A percentile compares a stretch with the other conserved stretches of the same genome.
Evolutionary conservation across 2,329 filamentous ascomycete genomes (phyloP).

Genomic region (Penicillium fuscoglaucum): DNA sequence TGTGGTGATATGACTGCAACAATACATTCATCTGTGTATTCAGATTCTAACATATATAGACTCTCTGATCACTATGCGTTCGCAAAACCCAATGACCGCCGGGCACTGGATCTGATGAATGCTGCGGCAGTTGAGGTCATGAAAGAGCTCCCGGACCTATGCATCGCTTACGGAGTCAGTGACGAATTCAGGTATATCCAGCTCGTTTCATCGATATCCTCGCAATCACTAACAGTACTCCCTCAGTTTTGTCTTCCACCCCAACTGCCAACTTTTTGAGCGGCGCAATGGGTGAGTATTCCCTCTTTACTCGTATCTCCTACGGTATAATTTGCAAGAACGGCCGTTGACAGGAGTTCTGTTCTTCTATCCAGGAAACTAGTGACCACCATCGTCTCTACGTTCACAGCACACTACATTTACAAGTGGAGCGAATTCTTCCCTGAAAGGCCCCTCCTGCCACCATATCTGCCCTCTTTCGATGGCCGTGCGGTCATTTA

Average conservation of each 20-base stretch:
- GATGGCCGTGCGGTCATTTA: conserved; percentile 91
- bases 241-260: conserved; percentile 81
- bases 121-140: conserved; percentile 82
- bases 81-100: conserved; percentile 85
- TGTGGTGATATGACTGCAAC: not conserved
- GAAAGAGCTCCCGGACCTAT: conserved; percentile 78
- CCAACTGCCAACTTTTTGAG: conserved; percentile 79
- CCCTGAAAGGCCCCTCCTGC: conserved; percentile 65
- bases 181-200: conserved; percentile 71
- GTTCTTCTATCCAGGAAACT: conserved; percentile 66
- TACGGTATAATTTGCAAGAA: not conserved
- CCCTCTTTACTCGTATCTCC: not conserved
- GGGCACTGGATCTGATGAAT: conserved; percentile 93
- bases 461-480: conserved; percentile 77
- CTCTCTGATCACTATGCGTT: conserved; percentile 82
- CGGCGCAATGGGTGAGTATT: conserved; percentile 68
- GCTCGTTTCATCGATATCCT: conserved; percentile 1
- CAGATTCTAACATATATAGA: conserved; percentile 46
- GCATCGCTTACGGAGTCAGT: conserved; percentile 87
- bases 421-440: conserved; percentile 77
- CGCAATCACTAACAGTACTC: not conserved
- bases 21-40: not conserved
- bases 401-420: conserved; percentile 89
- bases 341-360: not conserved
- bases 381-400: conserved; percentile 85